Conservation (phyloP, 768 basidiomycete species). For the Termitomyces sp. region DNA sequence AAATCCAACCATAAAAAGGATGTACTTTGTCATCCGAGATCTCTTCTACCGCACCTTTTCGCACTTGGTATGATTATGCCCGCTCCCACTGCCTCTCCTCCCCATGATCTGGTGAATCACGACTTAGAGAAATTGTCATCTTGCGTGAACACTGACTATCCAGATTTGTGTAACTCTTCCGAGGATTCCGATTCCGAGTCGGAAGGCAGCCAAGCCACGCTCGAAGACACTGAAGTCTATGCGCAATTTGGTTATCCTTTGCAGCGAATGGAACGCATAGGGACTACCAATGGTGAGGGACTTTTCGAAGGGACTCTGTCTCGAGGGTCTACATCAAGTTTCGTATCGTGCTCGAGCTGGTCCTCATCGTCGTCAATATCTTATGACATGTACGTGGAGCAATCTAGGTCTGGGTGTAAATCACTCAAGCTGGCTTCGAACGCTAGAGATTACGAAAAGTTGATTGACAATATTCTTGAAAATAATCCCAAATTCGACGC, state of each 20-base stretch:
- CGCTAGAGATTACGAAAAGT: slow-evolving; percentile 25
- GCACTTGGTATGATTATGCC: background rate
- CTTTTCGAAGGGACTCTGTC: slow-evolving; percentile 12
- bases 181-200: slow-evolving; percentile 12
- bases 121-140: background rate
- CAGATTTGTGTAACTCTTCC: slow-evolving; percentile 18
- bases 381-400: slow-evolving; percentile 21
- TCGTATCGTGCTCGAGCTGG: slow-evolving; percentile 17
- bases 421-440: background rate
- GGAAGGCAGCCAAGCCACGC: slow-evolving; percentile 24
- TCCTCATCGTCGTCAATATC: slow-evolving; percentile 24
- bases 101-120: background rate
- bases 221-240: slow-evolving; percentile 21
- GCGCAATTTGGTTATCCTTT: slow-evolving; percentile 26
- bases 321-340: slow-evolving; percentile 13
- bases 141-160: slow-evolving; percentile 9
- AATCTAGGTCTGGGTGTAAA: background rate
- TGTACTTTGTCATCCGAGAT: background rate
- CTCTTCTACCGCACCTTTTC: background rate
- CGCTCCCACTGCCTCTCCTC: background rate
- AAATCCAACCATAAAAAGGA: background rate
- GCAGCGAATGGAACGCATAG: slow-evolving; percentile 26
- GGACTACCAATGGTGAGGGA: slow-evolving; percentile 19
- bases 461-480: slow-evolving; percentile 24
- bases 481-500: slow-evolving; percentile 16